Conservation (phyloP, 352 stramenopile species). For the Phytophthora litchii region DNA sequence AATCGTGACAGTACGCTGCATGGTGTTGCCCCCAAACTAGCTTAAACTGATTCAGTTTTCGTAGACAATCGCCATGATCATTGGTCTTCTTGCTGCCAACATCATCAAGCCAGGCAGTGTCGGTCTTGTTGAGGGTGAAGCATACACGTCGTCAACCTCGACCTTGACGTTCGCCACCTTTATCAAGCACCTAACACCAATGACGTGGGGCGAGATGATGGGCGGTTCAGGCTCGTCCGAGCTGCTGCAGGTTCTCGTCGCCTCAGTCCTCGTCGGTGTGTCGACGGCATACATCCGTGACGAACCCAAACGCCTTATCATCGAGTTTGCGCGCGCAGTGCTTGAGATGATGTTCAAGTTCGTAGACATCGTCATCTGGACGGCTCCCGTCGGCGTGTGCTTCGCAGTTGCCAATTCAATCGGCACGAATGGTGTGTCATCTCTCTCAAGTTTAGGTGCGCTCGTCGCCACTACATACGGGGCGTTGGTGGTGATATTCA, state of each 20-base stretch:
- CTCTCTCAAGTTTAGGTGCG: conserved; percentile 31
- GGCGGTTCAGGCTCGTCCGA: conserved; percentile 45
- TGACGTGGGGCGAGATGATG: conserved; percentile 67
- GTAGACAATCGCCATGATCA: conserved; percentile 41
- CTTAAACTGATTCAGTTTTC: too few relatives aligned
- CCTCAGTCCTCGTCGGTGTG: conserved; percentile 41
- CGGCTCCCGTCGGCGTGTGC: conserved; percentile 46
- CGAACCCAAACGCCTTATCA: conserved; percentile 38
- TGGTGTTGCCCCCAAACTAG: too few relatives aligned
- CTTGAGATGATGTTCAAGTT: conserved; percentile 65
- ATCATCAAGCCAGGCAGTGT: conserved; percentile 47
- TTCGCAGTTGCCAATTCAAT: conserved; percentile 50
- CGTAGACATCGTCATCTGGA: conserved; percentile 56
- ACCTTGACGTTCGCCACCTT: conserved; percentile 45
- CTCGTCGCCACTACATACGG: conserved; percentile 42
- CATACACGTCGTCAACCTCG: conserved; percentile 25
- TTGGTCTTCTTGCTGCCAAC: conserved; percentile 50
- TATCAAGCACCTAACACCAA: conserved; percentile 55
- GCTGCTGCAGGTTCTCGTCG: conserved; percentile 50
- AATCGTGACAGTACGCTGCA: conserved; percentile 30
- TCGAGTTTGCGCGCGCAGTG: conserved; percentile 34
- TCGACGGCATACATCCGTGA: conserved; percentile 31
- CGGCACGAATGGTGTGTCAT: conserved; percentile 42
- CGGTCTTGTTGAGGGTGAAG: conserved; percentile 31
- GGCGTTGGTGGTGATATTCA: conserved; percentile 25